Base-by-base conservation (phyloP, 1,284 basidiomycete species). In the Hortiboletus rubellus region DNA sequence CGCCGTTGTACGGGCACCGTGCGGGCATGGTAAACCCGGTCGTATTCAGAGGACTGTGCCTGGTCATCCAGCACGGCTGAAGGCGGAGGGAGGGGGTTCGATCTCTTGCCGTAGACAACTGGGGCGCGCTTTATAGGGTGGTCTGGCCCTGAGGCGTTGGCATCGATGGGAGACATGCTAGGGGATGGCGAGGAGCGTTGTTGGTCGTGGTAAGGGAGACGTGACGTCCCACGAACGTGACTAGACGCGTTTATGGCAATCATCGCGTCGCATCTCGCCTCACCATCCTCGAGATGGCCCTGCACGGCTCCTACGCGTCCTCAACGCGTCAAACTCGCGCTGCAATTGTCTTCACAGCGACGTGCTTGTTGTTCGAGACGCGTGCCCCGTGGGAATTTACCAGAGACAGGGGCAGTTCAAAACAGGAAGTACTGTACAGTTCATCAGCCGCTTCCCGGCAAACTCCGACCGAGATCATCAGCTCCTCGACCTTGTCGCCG, bases 141-240 rank as follows among this genome's bases (percentile, higher is more conserved):
- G 43, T 15, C 27, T 27, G 27, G 27, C 27, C 27, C 27, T 27
- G 27, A 27, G 27, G 27, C 27, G 27, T 27, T 27, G 12, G 48
- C 40, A 3, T 69, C 41, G 31, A 38, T 31, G 44, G 31, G 7
- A 10, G 46, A 41, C 65, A 68, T 71, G 58, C 40, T 54, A 47
- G 48, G 24, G 48, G 45, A 27, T 37, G 50, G 46, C 27, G 58
- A 46, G 33, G 59, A 51, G 38, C 42, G 37, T 44, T 40, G 52
- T 49, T 48, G 41, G 55, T 34, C 40, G 54, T 49, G 38, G 55
- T 57, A 33, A 1, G 46, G 45, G 38, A 57, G 42, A 54, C 51
- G 70, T 72, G 68, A 73, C 60, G 52, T 63, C 71, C 59, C 69
- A 73, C 69, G 61, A 61, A 50, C 46, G 69, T 71, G 69, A 74